Percentiles rank a stretch among this genome's conserved stretches.
Evolutionary conservation across 2,329 filamentous ascomycete species (phyloP).

Genomic region (Colletotrichum coccodes): DNA sequence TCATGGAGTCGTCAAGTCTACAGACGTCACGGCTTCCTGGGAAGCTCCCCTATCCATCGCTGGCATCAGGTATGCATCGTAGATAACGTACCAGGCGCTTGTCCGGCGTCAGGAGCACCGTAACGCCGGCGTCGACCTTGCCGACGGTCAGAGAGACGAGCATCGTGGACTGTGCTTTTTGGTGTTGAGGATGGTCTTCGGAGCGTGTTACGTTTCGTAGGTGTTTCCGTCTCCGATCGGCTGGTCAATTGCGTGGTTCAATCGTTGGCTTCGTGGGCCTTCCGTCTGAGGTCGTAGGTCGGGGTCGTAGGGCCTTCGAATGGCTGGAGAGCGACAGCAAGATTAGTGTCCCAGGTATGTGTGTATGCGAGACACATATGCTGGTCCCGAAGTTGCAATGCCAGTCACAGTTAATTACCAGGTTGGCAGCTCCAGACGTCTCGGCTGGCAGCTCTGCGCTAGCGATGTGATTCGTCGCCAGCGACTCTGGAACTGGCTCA

Average conservation of each 20-base stretch:
- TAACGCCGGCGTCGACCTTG: conserved; percentile 99
- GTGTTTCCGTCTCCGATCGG: not conserved
- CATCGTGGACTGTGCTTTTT: conserved; percentile 65
- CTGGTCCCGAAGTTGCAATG: conserved; percentile 18
- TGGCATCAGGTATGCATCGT: not conserved
- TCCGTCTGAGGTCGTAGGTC: not conserved
- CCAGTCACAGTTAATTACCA: conserved; percentile 26
- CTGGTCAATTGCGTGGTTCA: conserved; percentile 4
- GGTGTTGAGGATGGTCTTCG: conserved; percentile 10
- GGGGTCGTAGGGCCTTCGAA: not conserved
- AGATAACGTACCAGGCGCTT: conserved; percentile 84
- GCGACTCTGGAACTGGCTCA: not conserved
- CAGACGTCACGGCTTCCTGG: not conserved
- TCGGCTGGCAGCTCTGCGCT: conserved; percentile 30
- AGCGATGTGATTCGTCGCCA: conserved; percentile 27
- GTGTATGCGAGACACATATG: conserved; percentile 25
- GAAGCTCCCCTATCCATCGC: not conserved
- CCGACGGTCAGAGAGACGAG: conserved; percentile 97
- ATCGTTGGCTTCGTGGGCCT: not conserved
- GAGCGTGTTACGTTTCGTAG: conserved; percentile 10
- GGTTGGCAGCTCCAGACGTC: conserved; percentile 32
- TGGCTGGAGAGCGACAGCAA: not conserved
- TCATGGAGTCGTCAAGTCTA: not conserved
- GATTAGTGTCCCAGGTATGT: not conserved
- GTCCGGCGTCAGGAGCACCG: conserved; percentile 94